A percentile compares a stretch with the other conserved stretches of the same genome.
Evolutionary conservation across 1,284 basidiomycete species (phyloP).

Genomic region (Phlebopus sp.): DNA sequence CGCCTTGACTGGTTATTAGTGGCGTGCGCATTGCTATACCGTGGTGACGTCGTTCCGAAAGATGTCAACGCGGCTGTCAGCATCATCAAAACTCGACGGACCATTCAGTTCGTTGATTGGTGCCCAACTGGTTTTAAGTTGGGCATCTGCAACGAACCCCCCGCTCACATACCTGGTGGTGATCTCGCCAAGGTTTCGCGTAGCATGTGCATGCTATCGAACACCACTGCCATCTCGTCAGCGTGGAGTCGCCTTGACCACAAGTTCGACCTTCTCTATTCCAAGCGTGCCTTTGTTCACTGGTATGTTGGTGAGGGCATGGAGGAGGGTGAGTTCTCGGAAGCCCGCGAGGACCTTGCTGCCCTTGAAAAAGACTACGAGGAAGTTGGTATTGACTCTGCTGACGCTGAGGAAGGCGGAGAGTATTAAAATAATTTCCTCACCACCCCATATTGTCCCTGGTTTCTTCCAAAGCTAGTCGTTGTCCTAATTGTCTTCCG

Average conservation of each 20-base stretch:
- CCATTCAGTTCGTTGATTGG: slow-evolving; percentile 85
- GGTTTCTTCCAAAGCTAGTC: slow-evolving; percentile 25
- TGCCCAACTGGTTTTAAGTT: slow-evolving; percentile 90
- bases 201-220: slow-evolving; percentile 88
- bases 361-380: slow-evolving; percentile 97
- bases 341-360: slow-evolving; percentile 95
- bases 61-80: slow-evolving; percentile 86
- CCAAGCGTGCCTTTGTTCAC: slow-evolving; percentile 89
- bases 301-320: slow-evolving; percentile 98
- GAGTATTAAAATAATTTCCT: slow-evolving; percentile 56
- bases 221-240: slow-evolving; percentile 83
- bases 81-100: slow-evolving; percentile 85
- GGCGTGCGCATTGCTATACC: slow-evolving; percentile 77
- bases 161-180: slow-evolving; percentile 80
- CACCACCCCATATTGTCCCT: slow-evolving; percentile 9
- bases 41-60: slow-evolving; percentile 89
- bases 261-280: slow-evolving; percentile 94
- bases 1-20: slow-evolving; percentile 35
- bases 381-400: slow-evolving; percentile 91
- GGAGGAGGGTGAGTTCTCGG: slow-evolving; percentile 99
- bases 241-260: slow-evolving; percentile 92
- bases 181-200: slow-evolving; percentile 86
- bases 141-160: slow-evolving; percentile 89
- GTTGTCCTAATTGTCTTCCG: slow-evolving; percentile 29
- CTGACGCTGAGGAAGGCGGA: slow-evolving; percentile 75